Evolutionary conservation across 2,329 filamentous ascomycete genomes (phyloP).

Genomic region (Cladophialophora immunda): DNA sequence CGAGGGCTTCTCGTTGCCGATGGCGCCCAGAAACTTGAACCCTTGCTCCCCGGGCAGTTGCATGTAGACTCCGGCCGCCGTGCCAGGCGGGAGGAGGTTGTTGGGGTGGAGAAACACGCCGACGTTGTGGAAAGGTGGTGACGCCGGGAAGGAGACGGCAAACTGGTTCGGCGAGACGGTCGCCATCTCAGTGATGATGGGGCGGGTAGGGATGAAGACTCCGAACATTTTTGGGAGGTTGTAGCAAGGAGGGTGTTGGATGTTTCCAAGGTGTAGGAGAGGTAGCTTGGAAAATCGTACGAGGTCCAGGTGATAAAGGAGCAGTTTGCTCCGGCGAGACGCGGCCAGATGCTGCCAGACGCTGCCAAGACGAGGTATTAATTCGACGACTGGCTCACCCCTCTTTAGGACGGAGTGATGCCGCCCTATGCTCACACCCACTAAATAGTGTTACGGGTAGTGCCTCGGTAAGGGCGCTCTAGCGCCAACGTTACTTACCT

Average conservation of each 20-base stretch:
- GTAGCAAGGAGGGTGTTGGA: no score
- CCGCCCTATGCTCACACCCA: no score
- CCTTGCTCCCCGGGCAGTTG: constrained; percentile 70
- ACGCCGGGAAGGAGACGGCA: constrained; percentile 72
- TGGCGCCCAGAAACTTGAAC: constrained; percentile 86
- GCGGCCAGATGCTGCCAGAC: no score
- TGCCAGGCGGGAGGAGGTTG: constrained; percentile 73
- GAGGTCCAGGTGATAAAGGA: no score
- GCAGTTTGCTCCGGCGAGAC: no score
- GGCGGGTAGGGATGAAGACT: constrained; percentile 67
- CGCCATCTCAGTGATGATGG: constrained; percentile 65
- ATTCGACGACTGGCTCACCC: no score
- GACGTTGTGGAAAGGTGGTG: constrained; percentile 73
- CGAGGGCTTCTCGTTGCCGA: constrained; percentile 89
- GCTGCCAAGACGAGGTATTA: no score
- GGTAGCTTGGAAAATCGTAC: no score
- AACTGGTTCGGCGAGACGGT: constrained; percentile 63
- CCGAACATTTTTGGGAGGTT: constrained; percentile 69
- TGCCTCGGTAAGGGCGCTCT: no score
- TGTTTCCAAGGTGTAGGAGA: neutral
- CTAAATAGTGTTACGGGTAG: no score
- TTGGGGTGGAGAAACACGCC: constrained; percentile 89
- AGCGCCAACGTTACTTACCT: no score
- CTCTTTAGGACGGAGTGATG: no score
- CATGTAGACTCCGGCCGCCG: constrained; percentile 90